Evolutionary conservation across 169 alveolate genomes (phyloP), one percentile per base, ranked within the genome.

Genomic region (Fabrea salina): DNA sequence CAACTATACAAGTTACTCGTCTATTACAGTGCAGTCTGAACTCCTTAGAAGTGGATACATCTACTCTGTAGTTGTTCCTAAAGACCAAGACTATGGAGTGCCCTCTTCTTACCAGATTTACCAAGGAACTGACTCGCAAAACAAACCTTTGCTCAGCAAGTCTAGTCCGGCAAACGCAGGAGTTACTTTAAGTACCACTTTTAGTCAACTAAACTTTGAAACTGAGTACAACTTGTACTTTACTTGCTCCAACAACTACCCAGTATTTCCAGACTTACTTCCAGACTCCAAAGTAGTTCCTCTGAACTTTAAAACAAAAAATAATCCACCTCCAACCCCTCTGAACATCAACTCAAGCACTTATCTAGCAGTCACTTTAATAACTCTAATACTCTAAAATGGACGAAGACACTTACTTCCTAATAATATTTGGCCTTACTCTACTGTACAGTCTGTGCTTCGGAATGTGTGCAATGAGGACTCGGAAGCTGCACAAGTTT

Each of bases 151-250:
- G 1, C 6, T 50, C 11, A 19, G 25, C 30, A 50, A 1, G 1
- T 16, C 11, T 72, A 11, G 5, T 1, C 8, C 8, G 0, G n/a
- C 50, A 8, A 16, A 39, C 0, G 53, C 50, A 22, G 30, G 19
- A 27, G 53, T 8, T 7, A 2, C 30, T 8, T 27, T n/a, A 13
- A 72, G 30, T 30, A 1, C 51, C 22, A 51, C 80, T 7, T 22
- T 72, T 50, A 27, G 39, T 1, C 33, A 40, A 1, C 49, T 72
- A 1, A n/a, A n/a, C 30, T 49, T 8, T 32, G 54, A 47, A 7
- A 72, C 80, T 13, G 19, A 27, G 27, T 72, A 72, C 41, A 16
- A 25, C 30, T 8, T 72, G 7, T 72, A 72, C 41, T 32, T 72
- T 11, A 72, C 41, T 50, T 44, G 71, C 3, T 22, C 58, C 11